Evolutionary conservation across 2,329 filamentous ascomycete genomes (phyloP).

Genomic region (Arachnopeziza araneosa): DNA sequence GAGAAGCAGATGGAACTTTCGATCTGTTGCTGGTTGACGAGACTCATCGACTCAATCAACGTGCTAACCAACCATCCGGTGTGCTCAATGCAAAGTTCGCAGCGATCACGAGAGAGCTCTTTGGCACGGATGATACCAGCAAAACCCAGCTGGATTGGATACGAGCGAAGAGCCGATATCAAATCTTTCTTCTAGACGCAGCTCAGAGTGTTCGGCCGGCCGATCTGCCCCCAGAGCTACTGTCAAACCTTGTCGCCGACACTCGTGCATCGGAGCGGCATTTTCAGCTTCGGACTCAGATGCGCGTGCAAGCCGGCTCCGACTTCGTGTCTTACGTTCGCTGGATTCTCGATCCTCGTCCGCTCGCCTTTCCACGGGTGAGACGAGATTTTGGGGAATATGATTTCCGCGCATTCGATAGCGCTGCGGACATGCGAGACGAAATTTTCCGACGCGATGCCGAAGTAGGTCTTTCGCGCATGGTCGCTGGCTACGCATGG

Average conservation of each 20-base stretch:
- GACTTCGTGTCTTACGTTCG: constrained; percentile 13
- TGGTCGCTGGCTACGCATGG: constrained; percentile 12
- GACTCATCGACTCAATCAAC: constrained; percentile 12
- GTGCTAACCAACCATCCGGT: constrained; percentile 9
- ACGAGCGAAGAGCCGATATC: constrained; percentile 10
- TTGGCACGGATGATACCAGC: constrained; percentile 11
- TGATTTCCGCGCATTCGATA: constrained; percentile 13
- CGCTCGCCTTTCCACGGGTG: constrained; percentile 6
- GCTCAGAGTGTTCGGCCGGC: constrained; percentile 14
- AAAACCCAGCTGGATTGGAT: constrained; percentile 14
- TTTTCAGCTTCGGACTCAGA: constrained; percentile 14
- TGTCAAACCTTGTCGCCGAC: constrained; percentile 9
- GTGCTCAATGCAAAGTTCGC: constrained; percentile 11
- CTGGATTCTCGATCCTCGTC: constrained; percentile 11
- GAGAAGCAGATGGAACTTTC: constrained; percentile 11
- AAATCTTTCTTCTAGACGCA: constrained; percentile 12
- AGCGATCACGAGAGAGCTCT: constrained; percentile 11
- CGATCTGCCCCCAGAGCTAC: constrained; percentile 9
- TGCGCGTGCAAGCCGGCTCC: constrained; percentile 12
- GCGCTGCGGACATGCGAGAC: constrained; percentile 11
- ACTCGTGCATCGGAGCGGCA: constrained; percentile 10
- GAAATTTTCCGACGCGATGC: constrained; percentile 10
- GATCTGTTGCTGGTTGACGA: constrained; percentile 11
- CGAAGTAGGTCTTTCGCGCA: constrained; percentile 11
- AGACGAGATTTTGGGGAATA: constrained; percentile 12